phyloP scores from a whole-genome alignment of 2,329 filamentous ascomycete genomes.

The Colletotrichum spinosum region DNA sequence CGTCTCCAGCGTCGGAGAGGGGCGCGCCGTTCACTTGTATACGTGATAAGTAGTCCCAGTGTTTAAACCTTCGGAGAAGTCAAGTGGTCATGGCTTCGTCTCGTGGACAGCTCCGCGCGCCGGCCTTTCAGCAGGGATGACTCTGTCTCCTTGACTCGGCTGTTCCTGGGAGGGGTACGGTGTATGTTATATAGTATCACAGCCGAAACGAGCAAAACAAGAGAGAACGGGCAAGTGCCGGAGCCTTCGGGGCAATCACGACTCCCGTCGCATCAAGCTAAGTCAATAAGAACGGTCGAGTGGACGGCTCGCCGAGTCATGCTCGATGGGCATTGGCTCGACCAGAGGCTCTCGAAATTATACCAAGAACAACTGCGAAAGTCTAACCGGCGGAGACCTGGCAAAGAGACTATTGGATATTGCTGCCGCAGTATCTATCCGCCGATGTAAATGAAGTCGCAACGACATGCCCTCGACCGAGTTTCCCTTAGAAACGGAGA shows the following conservation, averaged over 20 bases:
- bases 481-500: slow-evolving; percentile 18
- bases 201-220: neutral
- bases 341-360: slow-evolving; percentile 11
- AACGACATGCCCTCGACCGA: slow-evolving; percentile 14
- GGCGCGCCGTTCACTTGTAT: neutral
- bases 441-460: slow-evolving; percentile 2
- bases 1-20: neutral
- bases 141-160: too few relatives aligned
- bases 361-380: slow-evolving; percentile 27
- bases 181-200: neutral
- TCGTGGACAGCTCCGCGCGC: slow-evolving; percentile 10
- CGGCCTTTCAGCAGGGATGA: too few relatives aligned
- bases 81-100: slow-evolving; percentile 12
- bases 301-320: slow-evolving; percentile 26
- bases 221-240: slow-evolving; percentile 13
- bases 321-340: slow-evolving; percentile 15
- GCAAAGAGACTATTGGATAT: neutral
- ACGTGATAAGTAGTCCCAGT: slow-evolving; percentile 7
- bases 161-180: neutral
- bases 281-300: slow-evolving; percentile 15
- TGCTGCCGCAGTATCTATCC: neutral
- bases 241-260: slow-evolving; percentile 15
- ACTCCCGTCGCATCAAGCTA: slow-evolving; percentile 9
- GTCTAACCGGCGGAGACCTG: slow-evolving; percentile 13
- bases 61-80: slow-evolving; percentile 20